phyloP scores from a whole-genome alignment of 2,329 filamentous ascomycete species.

The Botryotinia narcissicola region DNA sequence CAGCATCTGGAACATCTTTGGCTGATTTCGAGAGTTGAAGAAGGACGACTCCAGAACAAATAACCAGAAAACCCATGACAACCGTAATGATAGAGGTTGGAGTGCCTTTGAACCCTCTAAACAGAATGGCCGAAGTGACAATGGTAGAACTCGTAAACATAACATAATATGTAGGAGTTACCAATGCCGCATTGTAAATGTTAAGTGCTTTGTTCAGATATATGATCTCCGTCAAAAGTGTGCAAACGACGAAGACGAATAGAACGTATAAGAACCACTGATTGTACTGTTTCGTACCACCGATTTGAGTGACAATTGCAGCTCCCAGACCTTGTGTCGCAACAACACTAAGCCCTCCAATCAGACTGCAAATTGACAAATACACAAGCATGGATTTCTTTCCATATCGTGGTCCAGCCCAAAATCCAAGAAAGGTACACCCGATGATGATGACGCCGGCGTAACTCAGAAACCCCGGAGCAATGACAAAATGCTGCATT shows the following conservation, averaged over 20 bases:
- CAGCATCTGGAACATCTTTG: conserved; percentile 92
- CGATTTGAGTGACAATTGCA: conserved; percentile 82
- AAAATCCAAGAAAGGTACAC: conserved; percentile 70
- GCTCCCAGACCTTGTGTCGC: conserved; percentile 90
- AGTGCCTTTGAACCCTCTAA: conserved; percentile 90
- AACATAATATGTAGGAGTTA: conserved; percentile 98
- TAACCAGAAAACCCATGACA: conserved; percentile 88
- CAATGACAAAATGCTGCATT: conserved; percentile 84
- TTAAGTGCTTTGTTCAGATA: conserved; percentile 99
- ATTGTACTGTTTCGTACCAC: conserved; percentile 85
- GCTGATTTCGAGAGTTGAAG: conserved; percentile 97
- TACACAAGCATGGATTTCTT: conserved; percentile 99
- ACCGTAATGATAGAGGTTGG: conserved; percentile 79
- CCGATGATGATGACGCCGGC: conserved; percentile 78
- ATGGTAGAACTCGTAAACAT: conserved; percentile 97
- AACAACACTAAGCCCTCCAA: conserved; percentile 92
- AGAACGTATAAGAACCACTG: conserved; percentile 96
- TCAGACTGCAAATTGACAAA: conserved; percentile 90
- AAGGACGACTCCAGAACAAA: conserved; percentile 88
- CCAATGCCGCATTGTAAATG: conserved; percentile 91
- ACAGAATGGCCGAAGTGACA: conserved; percentile 86
- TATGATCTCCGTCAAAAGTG: conserved; percentile 88
- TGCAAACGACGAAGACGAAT: conserved; percentile 85
- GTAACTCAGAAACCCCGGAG: conserved; percentile 83
- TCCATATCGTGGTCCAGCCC: conserved; percentile 81